Evolutionary conservation across 129 eudicot genomes (phyloP), one percentile per base, ranked within the genome.

Genomic region (Oenanthe sinensis): DNA sequence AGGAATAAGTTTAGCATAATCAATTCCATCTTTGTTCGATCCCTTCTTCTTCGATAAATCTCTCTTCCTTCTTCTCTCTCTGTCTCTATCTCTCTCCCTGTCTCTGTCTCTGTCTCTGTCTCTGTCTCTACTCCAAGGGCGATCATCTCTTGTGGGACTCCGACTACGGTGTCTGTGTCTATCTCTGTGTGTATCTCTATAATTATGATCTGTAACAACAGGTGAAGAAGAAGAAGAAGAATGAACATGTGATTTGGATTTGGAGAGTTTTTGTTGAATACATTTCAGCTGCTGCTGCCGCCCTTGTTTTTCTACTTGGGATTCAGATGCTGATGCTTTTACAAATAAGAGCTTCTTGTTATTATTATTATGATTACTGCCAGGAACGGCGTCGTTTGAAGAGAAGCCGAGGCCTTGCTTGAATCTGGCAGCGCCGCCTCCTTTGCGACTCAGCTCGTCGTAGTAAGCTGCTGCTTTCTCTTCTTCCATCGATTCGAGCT

Each of bases 321-420:
- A 60, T 60, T 60, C 15, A 47, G 97, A 17, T 4, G 68, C 62
- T 1, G 26, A 86, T 54, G 97, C 99, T 82, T 73, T 84, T 50
- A 95, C 97, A 84, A 95, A 95, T 78, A 77, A 91, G 65, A 90
- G 84, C 47, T 93, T 60, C 33, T n/a, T n/a, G n/a, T n/a, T n/a
- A n/a, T n/a, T n/a, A n/a, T 58, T 89, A 15, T 90, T 91, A 82
- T 85, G 88, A 75, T 88, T 74, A 44, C 87, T 37, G 4, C 2
- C 40, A 0, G 97, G 90, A 20, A 84, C 85, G 87, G 78, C 88
- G 86, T 86, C 88, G 85, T 52, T 79, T 0, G 89, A 82, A 40
- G 96, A 86, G 74, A 92, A 95, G 17, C 99, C 99, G 33, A 95
- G 97, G 33, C 99, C 99, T 88, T 95, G 99, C 50, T 95, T 95